Base-by-base conservation (phyloP, 495 filamentous ascomycete genomes). In the Penicillium cataractarum region DNA sequence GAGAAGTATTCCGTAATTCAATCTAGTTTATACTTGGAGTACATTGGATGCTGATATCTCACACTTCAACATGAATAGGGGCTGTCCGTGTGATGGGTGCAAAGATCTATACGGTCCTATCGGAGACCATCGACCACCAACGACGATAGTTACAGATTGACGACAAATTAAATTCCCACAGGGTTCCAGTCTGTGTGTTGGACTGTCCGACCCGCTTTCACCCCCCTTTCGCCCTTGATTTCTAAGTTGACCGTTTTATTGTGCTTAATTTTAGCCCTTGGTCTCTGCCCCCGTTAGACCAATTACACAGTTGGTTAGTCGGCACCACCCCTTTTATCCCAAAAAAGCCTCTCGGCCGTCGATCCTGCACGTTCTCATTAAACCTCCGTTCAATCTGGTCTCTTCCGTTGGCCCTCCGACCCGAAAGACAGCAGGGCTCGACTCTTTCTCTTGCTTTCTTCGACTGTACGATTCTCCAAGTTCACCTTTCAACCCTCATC, bases 321-420 rank as follows among this genome's bases (percentile, higher is more conserved):
- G 58, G 56, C 29, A 32, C 50, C 63, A 59, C 70, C 70, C 70
- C 61, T 68, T 71, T 73, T 66, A 49, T 55, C 65, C 64, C 55
- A 66, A 73, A 67, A 65, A 65, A 72, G 70, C 58, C 68, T 67
- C 63, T 71, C 65, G 61, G 44, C 70, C 70, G 70, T 35, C 64
- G 70, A 73, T 73, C 70, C 40, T 54, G 42, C 60, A 68, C 50
- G 62, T 60, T 46, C 59, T 68, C 68, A 71, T 71, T 67, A 69
- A 71, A 70, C 62, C 57, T 64, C 62, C 57, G 46, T 54, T 57
- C 53, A 55, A 40, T 55, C 54, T 56, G 54, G 54, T 65, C 56
- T 59, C 46, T 70, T 61, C 55, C 48, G 58, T 65, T 65, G 63
- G 63, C 63, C 58, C 53, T 62, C 42, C 63, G 58, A 65, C 51